Percentiles rank a stretch among this genome's conserved stretches.
Conservation (phyloP, 176 grass and related monocot species). For the Ananas comosus region DNA sequence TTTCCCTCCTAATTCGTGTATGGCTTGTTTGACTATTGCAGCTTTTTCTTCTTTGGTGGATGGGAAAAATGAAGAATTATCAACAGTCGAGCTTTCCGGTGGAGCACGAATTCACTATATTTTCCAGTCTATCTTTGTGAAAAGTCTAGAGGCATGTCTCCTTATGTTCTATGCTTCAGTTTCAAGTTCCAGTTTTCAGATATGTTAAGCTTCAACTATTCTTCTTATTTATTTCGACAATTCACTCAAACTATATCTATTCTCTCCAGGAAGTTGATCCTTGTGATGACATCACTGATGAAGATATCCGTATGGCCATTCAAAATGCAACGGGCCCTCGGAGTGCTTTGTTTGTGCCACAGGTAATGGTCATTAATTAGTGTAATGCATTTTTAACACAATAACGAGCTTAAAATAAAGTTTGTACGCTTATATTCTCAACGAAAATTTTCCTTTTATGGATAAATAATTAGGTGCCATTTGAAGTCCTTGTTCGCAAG, state of each 20-base stretch:
- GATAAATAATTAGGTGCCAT: constrained; percentile 57
- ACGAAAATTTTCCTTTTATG: background rate
- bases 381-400: background rate
- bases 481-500: constrained; percentile 89
- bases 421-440: constrained; percentile 1
- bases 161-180: background rate
- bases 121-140: constrained; percentile 94
- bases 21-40: constrained; percentile 21
- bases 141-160: constrained; percentile 73
- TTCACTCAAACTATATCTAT: background rate
- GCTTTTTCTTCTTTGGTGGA: constrained; percentile 95
- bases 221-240: background rate
- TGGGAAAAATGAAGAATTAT: constrained; percentile 94
- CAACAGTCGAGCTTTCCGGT: constrained; percentile 82
- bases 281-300: constrained; percentile 92
- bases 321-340: constrained; percentile 95
- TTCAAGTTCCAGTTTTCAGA: background rate
- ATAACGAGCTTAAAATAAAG: background rate
- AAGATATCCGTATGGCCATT: constrained; percentile 96
- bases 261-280: constrained; percentile 83
- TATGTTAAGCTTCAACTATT: background rate
- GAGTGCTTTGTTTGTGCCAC: constrained; percentile 90
- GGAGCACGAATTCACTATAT: constrained; percentile 98
- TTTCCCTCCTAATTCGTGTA: background rate
- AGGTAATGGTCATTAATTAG: constrained; percentile 34